phyloP scores from a whole-genome alignment of 1,139 yeast genomes.

The Williopsis jadinii region DNA sequence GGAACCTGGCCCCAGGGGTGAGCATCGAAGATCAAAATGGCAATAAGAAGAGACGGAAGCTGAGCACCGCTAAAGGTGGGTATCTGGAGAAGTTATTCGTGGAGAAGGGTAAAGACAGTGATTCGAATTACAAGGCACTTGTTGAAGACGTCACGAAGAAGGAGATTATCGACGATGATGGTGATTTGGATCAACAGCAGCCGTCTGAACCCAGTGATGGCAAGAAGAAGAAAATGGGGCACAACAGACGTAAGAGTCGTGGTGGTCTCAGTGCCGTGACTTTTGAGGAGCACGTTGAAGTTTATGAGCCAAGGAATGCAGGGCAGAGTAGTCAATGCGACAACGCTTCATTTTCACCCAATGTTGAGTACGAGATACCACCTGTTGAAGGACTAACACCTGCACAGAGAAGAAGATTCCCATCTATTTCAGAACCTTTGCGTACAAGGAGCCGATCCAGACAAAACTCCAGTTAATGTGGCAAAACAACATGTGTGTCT shows the following conservation, averaged over 20 bases:
- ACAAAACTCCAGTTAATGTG: slow-evolving; percentile 14
- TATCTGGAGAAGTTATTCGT: slow-evolving; percentile 8
- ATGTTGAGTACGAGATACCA: no score
- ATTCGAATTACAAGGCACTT: slow-evolving; percentile 24
- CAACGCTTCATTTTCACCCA: no score
- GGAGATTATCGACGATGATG: slow-evolving; percentile 11
- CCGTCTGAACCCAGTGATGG: slow-evolving; percentile 2
- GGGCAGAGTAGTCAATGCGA: no score
- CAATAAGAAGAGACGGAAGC: slow-evolving; percentile 7
- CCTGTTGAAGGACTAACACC: slow-evolving; percentile 2
- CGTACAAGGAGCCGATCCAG: slow-evolving; percentile 21
- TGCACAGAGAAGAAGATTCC: slow-evolving; percentile 21
- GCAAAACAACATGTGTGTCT: background rate
- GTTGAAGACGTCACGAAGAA: slow-evolving; percentile 25
- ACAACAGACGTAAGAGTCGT: slow-evolving; percentile 21
- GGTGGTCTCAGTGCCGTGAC: slow-evolving; percentile 22
- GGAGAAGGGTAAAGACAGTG: slow-evolving; percentile 2
- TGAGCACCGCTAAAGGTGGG: slow-evolving; percentile 4
- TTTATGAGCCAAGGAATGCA: background rate
- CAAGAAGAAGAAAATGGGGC: slow-evolving; percentile 9
- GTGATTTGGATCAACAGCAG: slow-evolving; percentile 7
- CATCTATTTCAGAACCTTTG: slow-evolving; percentile 19
- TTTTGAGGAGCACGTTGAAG: slow-evolving; percentile 13
- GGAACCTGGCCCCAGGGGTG: slow-evolving; percentile 27
- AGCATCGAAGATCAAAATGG: slow-evolving; percentile 20